Conservation (phyloP, 169 alveolate species). For the Cryptosporidium bovis region DNA sequence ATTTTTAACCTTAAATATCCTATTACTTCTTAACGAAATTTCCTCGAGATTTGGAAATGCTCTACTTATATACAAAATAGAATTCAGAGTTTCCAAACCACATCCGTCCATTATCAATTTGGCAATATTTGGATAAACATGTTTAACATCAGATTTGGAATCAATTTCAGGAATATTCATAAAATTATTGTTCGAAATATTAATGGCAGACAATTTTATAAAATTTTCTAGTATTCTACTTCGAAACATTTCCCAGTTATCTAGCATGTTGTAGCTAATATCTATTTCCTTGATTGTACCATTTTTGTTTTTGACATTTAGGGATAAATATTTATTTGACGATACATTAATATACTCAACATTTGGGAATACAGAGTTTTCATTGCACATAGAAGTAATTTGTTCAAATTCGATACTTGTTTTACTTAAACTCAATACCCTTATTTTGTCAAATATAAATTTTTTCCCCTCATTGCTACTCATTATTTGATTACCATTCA, state of each 20-base stretch:
- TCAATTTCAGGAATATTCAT: conserved; percentile 5
- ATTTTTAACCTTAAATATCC: not conserved
- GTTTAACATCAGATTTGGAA: not conserved
- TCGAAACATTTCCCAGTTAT: conserved; percentile 18
- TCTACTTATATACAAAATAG: conserved; percentile 34
- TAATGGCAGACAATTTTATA: not conserved
- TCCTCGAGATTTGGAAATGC: conserved; percentile 49
- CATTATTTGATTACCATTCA: conserved; percentile 32
- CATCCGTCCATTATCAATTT: conserved; percentile 44
- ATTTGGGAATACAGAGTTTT: conserved; percentile 37
- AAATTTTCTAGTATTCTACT: not conserved
- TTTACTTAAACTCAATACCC: conserved; percentile 39
- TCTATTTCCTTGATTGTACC: conserved; percentile 12
- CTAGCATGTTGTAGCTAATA: conserved; percentile 17
- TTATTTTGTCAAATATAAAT: conserved; percentile 1
- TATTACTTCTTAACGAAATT: conserved; percentile 20
- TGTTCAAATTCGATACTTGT: conserved; percentile 27
- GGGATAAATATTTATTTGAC: conserved; percentile 10
- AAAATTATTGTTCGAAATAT: conserved; percentile 36
- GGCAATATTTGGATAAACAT: not conserved
- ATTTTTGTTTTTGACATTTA: not conserved
- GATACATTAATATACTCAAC: conserved; percentile 33
- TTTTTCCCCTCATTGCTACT: not conserved
- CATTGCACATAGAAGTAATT: not conserved
- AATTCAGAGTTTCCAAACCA: not conserved